Percentiles rank a stretch among this genome's conserved stretches.
Evolutionary conservation across 2,329 filamentous ascomycete species (phyloP).

Genomic region (Verticillium zaregamsianum): DNA sequence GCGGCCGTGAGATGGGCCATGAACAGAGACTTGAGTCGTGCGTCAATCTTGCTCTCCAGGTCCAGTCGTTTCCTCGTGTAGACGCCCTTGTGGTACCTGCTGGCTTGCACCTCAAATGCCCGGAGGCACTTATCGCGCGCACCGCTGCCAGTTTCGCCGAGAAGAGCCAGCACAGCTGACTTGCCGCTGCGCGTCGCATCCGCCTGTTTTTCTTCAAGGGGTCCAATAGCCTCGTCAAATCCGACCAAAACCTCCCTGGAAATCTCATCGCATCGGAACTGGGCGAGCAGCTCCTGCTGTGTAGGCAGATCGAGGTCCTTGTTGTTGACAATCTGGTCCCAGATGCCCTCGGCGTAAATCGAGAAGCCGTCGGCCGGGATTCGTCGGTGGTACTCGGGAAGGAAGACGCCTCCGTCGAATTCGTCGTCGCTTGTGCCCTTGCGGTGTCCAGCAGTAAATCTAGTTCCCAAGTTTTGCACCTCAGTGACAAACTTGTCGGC

Average conservation of each 20-base stretch:
- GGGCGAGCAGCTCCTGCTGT: slow-evolving; percentile 92
- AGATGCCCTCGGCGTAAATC: slow-evolving; percentile 86
- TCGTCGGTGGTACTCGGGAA: slow-evolving; percentile 90
- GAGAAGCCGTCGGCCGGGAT: slow-evolving; percentile 98
- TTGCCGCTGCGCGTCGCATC: slow-evolving; percentile 71
- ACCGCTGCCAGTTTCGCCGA: slow-evolving; percentile 69
- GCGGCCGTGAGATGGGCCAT: slow-evolving; percentile 82
- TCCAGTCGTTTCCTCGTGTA: slow-evolving; percentile 83
- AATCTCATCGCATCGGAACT: slow-evolving; percentile 98
- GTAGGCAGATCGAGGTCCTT: slow-evolving; percentile 96
- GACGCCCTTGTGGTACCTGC: slow-evolving; percentile 94
- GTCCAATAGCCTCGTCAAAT: slow-evolving; percentile 78
- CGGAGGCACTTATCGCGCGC: slow-evolving; percentile 71
- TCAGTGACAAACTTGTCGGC: slow-evolving; percentile 84
- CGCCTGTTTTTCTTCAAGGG: slow-evolving; percentile 82
- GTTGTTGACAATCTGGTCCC: slow-evolving; percentile 98
- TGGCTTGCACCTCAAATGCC: slow-evolving; percentile 86
- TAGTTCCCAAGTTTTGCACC: slow-evolving; percentile 71
- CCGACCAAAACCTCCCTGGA: slow-evolving; percentile 77
- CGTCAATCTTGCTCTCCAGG: slow-evolving; percentile 80
- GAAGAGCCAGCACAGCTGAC: slow-evolving; percentile 65
- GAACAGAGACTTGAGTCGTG: slow-evolving; percentile 83
- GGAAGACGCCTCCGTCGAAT: slow-evolving; percentile 74
- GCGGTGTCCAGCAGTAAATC: slow-evolving; percentile 79
- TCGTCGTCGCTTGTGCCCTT: slow-evolving; percentile 62